phyloP scores from a whole-genome alignment of 257 asterid genomes.

The Eucommia ulmoides region DNA sequence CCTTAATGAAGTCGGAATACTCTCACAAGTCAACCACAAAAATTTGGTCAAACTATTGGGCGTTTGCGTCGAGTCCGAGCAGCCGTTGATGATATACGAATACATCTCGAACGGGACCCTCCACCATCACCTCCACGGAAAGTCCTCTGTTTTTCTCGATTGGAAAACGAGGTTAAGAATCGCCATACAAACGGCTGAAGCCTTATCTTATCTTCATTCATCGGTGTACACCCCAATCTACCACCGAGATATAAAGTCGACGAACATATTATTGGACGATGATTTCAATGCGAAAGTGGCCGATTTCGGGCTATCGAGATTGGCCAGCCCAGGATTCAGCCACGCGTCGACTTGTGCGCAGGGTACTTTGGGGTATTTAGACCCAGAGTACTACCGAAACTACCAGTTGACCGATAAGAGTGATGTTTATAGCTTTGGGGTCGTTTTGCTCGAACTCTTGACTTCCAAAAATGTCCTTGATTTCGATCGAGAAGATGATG shows the following conservation, averaged over 20 bases:
- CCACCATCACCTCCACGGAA: conserved; percentile 27
- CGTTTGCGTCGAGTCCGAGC: conserved; percentile 32
- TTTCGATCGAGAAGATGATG: conserved; percentile 16
- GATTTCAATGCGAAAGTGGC: conserved; percentile 30
- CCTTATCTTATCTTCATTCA: conserved; percentile 34
- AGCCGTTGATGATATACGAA: conserved; percentile 31
- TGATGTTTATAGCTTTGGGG: conserved; percentile 38
- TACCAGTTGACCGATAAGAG: conserved; percentile 30
- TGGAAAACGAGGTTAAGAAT: conserved; percentile 28
- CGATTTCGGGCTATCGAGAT: conserved; percentile 31
- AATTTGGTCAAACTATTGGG: conserved; percentile 32
- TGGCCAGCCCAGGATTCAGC: conserved; percentile 28
- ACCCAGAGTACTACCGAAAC: conserved; percentile 30
- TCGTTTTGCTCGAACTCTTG: conserved; percentile 29
- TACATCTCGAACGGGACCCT: conserved; percentile 34
- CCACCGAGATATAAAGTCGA: conserved; percentile 38
- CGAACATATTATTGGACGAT: conserved; percentile 28
- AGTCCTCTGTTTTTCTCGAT: conserved; percentile 15
- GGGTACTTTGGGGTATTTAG: conserved; percentile 35
- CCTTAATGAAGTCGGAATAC: conserved; percentile 28
- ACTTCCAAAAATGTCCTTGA: conserved; percentile 31
- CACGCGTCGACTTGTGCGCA: conserved; percentile 37
- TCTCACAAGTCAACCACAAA: conserved; percentile 41
- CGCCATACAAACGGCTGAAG: conserved; percentile 35
- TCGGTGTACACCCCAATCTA: conserved; percentile 32